Evolutionary conservation across 1,284 basidiomycete species (phyloP), one percentile per base, ranked within the genome.

Genomic region (Cryptococcus sp.): DNA sequence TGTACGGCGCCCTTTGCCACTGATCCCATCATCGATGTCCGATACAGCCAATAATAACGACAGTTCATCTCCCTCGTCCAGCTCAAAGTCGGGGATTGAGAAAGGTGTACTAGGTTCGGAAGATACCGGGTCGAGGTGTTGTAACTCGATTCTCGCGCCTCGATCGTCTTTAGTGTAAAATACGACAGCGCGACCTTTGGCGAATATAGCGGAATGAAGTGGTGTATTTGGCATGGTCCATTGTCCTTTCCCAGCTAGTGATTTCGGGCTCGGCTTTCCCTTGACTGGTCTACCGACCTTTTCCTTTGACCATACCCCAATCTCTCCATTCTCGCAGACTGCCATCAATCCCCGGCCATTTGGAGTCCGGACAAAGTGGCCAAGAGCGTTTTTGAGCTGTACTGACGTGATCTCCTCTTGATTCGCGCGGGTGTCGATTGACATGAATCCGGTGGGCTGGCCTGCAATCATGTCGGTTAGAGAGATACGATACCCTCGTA

Each of bases 1-100:
- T 1, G 70, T 73, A 4, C 60, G 48, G 11, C 69, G 50, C 21
- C 58, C 59, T 18, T 56, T 46, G 1, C 58, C 55, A n/a, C 63
- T 66, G 43, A 63, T 61, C 0, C 74, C 74, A 52, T 76, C 74
- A 56, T 76, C 74, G 37, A 76, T 70, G 57, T 75, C 70, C 2
- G 73, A 74, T 2, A 74, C 64, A 1, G 71, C 74, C 16, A 74
- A 47, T 0, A 76, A 56, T 55, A 74, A 60, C 46, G 61, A 56
- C 9, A 74, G 55, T 10, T 66, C 56, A 50, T 74, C 72, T 13
- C 53, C 66, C 3, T 54, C 34, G 7, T 53, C 50, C 13, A 64
- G 58, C 4, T 54, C 11, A 42, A 74, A 73, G 45, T 67, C 59
- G 3, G 70, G 72, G 37, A 74, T 45, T 1, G 50, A 40, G 2